phyloP scores from a whole-genome alignment of 371 early-diverging fungal genomes.

The Actinomucor elegans region DNA sequence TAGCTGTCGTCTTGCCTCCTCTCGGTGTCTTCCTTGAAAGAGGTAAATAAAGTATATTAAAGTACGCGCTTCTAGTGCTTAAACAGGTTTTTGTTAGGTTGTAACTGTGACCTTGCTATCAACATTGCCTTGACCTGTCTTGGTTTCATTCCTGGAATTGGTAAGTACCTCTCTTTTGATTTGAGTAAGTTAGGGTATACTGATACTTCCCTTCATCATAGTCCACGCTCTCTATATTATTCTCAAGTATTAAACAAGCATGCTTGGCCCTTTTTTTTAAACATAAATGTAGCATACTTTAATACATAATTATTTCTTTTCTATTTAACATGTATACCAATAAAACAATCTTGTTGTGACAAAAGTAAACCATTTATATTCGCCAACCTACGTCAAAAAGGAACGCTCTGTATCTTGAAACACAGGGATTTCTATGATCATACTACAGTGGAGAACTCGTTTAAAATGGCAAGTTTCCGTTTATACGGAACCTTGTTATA shows the following conservation, averaged over 20 bases:
- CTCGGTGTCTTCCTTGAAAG: constrained; percentile 59
- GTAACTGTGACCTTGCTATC: constrained; percentile 66
- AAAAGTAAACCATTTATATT: no score
- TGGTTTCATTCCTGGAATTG: constrained; percentile 74
- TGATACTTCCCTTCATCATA: neutral
- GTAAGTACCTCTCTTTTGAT: constrained; percentile 10
- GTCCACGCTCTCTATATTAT: constrained; percentile 38
- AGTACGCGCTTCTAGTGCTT: no score
- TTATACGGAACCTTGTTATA: no score
- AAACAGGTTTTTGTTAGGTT: constrained; percentile 34
- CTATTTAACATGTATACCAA: constrained; percentile 5
- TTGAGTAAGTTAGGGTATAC: neutral
- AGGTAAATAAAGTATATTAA: no score
- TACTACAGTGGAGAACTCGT: no score
- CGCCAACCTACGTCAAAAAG: no score
- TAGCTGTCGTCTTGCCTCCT: constrained; percentile 62
- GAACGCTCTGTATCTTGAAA: no score
- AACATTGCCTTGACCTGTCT: constrained; percentile 70
- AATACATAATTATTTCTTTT: no score
- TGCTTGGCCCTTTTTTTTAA: no score
- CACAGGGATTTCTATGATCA: no score
- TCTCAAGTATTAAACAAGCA: constrained; percentile 23
- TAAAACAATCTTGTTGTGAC: constrained; percentile 2
- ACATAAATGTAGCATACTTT: no score
- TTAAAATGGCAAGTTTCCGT: no score